A percentile compares a stretch with the other conserved stretches of the same genome.
phyloP scores from a whole-genome alignment of 2,329 filamentous ascomycete species.

The Sordariomycetes sp. region DNA sequence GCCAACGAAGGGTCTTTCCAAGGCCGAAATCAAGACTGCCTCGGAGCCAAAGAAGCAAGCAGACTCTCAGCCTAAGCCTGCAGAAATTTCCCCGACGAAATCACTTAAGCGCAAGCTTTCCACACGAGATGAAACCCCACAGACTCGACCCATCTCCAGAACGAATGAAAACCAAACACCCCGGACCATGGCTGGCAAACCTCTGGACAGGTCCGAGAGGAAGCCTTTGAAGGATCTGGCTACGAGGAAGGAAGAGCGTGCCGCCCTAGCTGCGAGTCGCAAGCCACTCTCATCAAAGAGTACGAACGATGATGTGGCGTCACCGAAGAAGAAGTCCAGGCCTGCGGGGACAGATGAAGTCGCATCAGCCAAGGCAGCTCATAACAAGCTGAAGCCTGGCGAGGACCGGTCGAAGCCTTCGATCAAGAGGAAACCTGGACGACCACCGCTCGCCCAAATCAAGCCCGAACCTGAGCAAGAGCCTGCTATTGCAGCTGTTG shows the following conservation, averaged over 20 bases:
- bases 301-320: constrained; percentile 49
- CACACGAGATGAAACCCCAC: constrained; percentile 45
- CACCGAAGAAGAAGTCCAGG: constrained; percentile 40
- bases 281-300: constrained; percentile 48
- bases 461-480: constrained; percentile 8
- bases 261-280: constrained; percentile 20
- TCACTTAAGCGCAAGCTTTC: too few relatives aligned
- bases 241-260: constrained; percentile 28
- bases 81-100: too few relatives aligned
- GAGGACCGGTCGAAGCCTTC: constrained; percentile 15
- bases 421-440: constrained; percentile 16
- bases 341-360: constrained; percentile 22
- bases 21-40: constrained; percentile 27
- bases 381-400: constrained; percentile 14
- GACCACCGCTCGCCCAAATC: constrained; percentile 11
- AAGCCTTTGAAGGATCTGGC: constrained; percentile 38
- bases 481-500: constrained; percentile 7
- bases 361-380: constrained; percentile 27
- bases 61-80: too few relatives aligned
- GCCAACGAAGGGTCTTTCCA: neutral
- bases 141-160: too few relatives aligned
- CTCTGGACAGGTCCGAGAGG: constrained; percentile 23
- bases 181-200: constrained; percentile 12
- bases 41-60: constrained; percentile 47
- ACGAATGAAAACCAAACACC: constrained; percentile 18